Evolutionary conservation across 2,329 filamentous ascomycete genomes (phyloP).

Genomic region (Emmonsiellopsis sp.): DNA sequence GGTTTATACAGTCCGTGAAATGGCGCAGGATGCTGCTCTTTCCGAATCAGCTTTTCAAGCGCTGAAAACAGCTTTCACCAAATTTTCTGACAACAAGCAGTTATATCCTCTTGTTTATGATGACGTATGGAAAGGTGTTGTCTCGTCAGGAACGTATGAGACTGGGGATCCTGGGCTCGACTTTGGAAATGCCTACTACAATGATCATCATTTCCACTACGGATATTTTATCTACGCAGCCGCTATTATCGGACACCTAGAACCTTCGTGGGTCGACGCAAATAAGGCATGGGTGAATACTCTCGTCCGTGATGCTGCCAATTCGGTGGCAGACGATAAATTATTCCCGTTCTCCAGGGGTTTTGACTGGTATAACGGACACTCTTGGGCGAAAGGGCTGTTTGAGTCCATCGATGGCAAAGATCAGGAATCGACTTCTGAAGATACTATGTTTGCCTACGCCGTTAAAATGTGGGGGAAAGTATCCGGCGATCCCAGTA

Average conservation of each 20-base stretch:
- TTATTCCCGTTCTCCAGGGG: constrained; percentile 72
- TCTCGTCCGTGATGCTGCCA: constrained; percentile 74
- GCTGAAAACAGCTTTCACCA: constrained; percentile 57
- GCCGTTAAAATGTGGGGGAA: constrained; percentile 91
- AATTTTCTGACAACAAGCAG: constrained; percentile 59
- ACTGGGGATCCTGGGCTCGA: constrained; percentile 63
- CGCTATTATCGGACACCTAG: constrained; percentile 70
- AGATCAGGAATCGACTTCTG: constrained; percentile 69
- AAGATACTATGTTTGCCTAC: constrained; percentile 81
- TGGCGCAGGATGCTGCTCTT: constrained; percentile 50
- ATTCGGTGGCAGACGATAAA: constrained; percentile 59
- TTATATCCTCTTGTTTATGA: constrained; percentile 50
- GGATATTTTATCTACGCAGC: constrained; percentile 86
- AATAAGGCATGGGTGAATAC: constrained; percentile 76
- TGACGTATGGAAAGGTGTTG: constrained; percentile 64
- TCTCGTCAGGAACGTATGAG: constrained; percentile 63
- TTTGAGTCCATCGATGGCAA: constrained; percentile 46
- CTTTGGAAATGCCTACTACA: constrained; percentile 79
- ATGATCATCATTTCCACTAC: constrained; percentile 55
- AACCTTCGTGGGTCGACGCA: constrained; percentile 60
- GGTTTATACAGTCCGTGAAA: constrained; percentile 54
- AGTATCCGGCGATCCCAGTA: constrained; percentile 61
- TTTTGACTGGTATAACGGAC: constrained; percentile 93
- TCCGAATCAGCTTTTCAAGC: constrained; percentile 50
- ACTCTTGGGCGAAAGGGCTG: constrained; percentile 71